Evolutionary conservation across 2,329 filamentous ascomycete genomes (phyloP).

Genomic region (Ilyonectria destructans): DNA sequence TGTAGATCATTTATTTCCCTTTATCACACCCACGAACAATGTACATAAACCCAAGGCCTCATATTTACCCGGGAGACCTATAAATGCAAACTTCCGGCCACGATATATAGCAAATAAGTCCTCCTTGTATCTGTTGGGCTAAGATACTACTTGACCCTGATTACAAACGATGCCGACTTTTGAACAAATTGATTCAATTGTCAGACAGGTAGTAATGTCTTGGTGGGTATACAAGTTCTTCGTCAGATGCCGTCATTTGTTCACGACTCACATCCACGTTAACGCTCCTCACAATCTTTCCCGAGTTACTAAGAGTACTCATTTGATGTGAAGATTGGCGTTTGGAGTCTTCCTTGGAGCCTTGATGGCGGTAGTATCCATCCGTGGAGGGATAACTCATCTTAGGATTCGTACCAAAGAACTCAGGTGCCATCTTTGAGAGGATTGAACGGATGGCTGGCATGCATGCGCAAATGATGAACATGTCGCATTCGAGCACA

Average conservation of each 20-base stretch:
- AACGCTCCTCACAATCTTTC: slow-evolving; percentile 24
- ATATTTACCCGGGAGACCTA: no score
- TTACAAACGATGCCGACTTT: background rate
- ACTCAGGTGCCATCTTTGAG: slow-evolving; percentile 11
- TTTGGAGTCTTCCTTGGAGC: slow-evolving; percentile 22
- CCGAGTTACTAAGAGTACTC: slow-evolving; percentile 5
- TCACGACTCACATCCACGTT: slow-evolving; percentile 17
- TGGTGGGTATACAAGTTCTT: slow-evolving; percentile 27
- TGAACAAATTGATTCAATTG: background rate
- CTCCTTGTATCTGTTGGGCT: no score
- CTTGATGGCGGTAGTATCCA: slow-evolving; percentile 22
- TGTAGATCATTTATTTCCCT: no score
- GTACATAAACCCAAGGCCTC: no score
- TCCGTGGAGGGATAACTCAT: slow-evolving; percentile 16
- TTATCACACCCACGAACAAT: no score
- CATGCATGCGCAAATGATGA: slow-evolving; percentile 30
- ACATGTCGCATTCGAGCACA: slow-evolving; percentile 30
- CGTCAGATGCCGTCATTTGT: slow-evolving; percentile 21
- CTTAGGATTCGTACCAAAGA: slow-evolving; percentile 26
- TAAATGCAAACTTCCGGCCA: no score
- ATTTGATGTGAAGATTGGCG: slow-evolving; percentile 1
- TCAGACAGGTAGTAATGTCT: slow-evolving; percentile 8
- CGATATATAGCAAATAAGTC: no score
- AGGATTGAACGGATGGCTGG: slow-evolving; percentile 23
- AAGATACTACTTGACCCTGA: background rate